These are phyloP conservation scores for Cyberlindnera lachancei DNA, from an alignment of 805 yeast species.

Conservation along the genomic window DNA sequence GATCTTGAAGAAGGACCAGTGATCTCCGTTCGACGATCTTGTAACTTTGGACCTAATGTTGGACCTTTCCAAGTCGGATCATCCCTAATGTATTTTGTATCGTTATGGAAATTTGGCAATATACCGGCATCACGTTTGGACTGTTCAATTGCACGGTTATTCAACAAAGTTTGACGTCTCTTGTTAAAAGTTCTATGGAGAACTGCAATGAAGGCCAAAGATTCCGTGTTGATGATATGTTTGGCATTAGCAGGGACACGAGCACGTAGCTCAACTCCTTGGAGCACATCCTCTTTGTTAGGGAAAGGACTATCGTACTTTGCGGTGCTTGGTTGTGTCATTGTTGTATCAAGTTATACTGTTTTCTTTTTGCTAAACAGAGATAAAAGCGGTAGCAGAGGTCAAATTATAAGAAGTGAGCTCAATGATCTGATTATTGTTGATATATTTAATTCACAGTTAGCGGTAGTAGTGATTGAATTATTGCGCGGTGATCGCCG, in stretches of 20 bases:
- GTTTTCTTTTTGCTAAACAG: too few species aligned
- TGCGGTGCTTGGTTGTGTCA: too few species aligned
- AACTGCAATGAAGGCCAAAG: constrained; percentile 62
- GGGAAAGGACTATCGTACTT: constrained; percentile 25
- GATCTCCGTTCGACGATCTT: constrained; percentile 71
- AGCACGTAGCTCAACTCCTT: constrained; percentile 31
- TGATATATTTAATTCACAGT: too few species aligned
- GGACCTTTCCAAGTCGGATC: constrained; percentile 75
- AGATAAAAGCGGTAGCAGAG: too few species aligned
- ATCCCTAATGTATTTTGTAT: constrained; percentile 61
- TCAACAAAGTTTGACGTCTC: constrained; percentile 50
- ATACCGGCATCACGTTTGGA: constrained; percentile 53
- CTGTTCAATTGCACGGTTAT: constrained; percentile 57
- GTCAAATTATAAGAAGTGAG: too few species aligned
- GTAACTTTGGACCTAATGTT: constrained; percentile 62
- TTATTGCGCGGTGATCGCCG: too few species aligned
- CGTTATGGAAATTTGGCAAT: constrained; percentile 56
- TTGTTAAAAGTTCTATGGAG: constrained; percentile 67
- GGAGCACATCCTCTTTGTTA: constrained; percentile 22
- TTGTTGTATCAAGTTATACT: too few species aligned
- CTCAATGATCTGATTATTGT: too few species aligned
- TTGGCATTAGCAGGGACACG: constrained; percentile 31
- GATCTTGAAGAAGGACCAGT: constrained; percentile 84
- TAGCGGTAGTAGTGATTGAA: too few species aligned
- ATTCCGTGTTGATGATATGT: constrained; percentile 35